These are phyloP conservation scores for Rhexocercosporidium sp. DNA, from an alignment of 2,329 filamentous ascomycete genomes.

Conservation along the genomic window DNA sequence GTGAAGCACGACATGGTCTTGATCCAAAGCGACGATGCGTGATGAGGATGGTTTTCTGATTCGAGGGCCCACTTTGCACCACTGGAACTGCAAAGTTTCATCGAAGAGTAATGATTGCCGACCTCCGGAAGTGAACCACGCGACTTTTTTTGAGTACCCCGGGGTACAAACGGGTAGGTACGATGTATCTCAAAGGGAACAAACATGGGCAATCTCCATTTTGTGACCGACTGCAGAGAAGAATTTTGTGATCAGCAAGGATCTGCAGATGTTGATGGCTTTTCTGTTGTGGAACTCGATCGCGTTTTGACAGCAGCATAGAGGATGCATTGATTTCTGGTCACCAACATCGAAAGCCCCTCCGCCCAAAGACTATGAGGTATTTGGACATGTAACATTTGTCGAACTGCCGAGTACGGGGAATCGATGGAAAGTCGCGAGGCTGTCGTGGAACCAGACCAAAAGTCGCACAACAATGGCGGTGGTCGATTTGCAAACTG, in stretches of 20 bases:
- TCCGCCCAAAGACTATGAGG: not conserved
- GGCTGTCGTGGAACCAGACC: constrained; percentile 1
- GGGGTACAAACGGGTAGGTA: constrained; percentile 7
- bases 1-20: constrained; percentile 36
- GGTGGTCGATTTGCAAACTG: constrained; percentile 9
- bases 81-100: not conserved
- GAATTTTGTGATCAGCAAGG: not conserved
- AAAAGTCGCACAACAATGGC: constrained; percentile 1
- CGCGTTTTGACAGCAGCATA: constrained; percentile 6
- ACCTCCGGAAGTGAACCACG: constrained; percentile 4
- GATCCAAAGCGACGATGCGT: constrained; percentile 36
- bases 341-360: not conserved
- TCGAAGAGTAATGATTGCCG: not conserved
- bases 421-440: not conserved
- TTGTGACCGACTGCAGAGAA: not conserved
- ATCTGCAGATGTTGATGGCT: not conserved
- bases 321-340: constrained; percentile 14
- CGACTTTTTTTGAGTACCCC: constrained; percentile 4
- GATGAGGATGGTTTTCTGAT: constrained; percentile 37
- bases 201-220: constrained; percentile 5
- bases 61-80: not conserved
- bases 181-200: constrained; percentile 3
- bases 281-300: constrained; percentile 13
- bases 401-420: not conserved
- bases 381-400: not conserved